Evolutionary conservation across 2,329 filamentous ascomycete genomes (phyloP), one percentile per base, ranked within the genome.

Genomic region (Helminthosporium solani): DNA sequence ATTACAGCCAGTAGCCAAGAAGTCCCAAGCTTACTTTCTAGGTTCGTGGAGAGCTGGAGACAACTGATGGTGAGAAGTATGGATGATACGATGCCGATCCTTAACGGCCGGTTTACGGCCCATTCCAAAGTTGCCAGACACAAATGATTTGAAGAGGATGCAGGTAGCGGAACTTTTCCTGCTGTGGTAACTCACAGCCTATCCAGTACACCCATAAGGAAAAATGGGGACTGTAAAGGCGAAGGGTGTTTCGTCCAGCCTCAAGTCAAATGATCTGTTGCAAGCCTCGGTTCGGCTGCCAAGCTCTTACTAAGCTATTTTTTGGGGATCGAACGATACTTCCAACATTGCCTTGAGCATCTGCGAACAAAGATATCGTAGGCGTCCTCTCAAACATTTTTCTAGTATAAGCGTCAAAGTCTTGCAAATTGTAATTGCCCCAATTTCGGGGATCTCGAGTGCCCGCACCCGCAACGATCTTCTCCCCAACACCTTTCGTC

Each of bases 371-470:
- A 18, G 9, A 7, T 28, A n/a, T 3, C 3, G 3, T 16, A 8
- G 19, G 11, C n/a, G 36, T 16, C 36, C 15, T 6, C 4, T 19
- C 2, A 23, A 14, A 14, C 19, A 14, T 7, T 20, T 3, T n/a
- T n/a, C 7, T 38, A 34, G 9, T 15, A 12, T 42, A 7, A 20
- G 12, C 11, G 3, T 20, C 3, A 7, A 37, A 33, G 36, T n/a
- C n/a, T n/a, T 34, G 19, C 33, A 38, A 39, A 47, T 47, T 47
- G 44, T n/a, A n/a, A n/a, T 25, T 25, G 37, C 19, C 6, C n/a
- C 33, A 33, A 18, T 34, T 18, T 16, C 12, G 19, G 21, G 35
- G 36, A 27, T 15, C 30, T 43, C 44, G 44, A 47, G 44, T 40
- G 18, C 34, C 40, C 20, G 14, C 34, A 33, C 46, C 38, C 42